phyloP scores from a whole-genome alignment of 176 grass and related monocot genomes.

The Avena sativa region DNA sequence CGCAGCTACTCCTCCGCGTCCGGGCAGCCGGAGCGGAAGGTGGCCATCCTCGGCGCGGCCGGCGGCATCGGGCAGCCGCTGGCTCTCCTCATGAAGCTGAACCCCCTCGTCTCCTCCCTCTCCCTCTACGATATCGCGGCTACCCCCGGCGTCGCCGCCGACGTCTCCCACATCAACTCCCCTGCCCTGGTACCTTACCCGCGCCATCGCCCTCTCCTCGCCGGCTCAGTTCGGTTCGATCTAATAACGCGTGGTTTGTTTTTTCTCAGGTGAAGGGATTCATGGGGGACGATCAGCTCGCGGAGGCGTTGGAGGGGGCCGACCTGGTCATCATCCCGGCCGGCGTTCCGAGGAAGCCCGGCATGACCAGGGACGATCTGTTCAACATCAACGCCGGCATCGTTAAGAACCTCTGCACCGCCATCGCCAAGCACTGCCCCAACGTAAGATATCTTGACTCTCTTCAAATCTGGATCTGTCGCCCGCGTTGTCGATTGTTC shows the following conservation, averaged over 20 bases:
- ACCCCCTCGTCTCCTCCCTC: constrained; percentile 60
- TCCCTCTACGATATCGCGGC: constrained; percentile 63
- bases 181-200: constrained; percentile 29
- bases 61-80: constrained; percentile 58
- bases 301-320: constrained; percentile 50
- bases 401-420: constrained; percentile 60
- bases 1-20: constrained; percentile 36
- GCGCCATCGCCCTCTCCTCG: neutral
- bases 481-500: neutral
- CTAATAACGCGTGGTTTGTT: constrained; percentile 7
- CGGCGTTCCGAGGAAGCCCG: constrained; percentile 63
- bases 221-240: neutral
- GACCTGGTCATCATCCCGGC: constrained; percentile 62
- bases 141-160: constrained; percentile 59
- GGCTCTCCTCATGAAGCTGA: constrained; percentile 60
- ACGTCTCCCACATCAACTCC: constrained; percentile 62
- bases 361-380: constrained; percentile 62
- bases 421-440: constrained; percentile 64
- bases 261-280: constrained; percentile 48
- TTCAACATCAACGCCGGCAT: constrained; percentile 69
- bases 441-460: constrained; percentile 40
- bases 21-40: constrained; percentile 45
- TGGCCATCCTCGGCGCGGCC: constrained; percentile 54
- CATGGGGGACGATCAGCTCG: constrained; percentile 51
- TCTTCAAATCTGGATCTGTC: neutral